Conservation (phyloP, 2,329 filamentous ascomycete species). For the Drechslerella coelobrocha region DNA sequence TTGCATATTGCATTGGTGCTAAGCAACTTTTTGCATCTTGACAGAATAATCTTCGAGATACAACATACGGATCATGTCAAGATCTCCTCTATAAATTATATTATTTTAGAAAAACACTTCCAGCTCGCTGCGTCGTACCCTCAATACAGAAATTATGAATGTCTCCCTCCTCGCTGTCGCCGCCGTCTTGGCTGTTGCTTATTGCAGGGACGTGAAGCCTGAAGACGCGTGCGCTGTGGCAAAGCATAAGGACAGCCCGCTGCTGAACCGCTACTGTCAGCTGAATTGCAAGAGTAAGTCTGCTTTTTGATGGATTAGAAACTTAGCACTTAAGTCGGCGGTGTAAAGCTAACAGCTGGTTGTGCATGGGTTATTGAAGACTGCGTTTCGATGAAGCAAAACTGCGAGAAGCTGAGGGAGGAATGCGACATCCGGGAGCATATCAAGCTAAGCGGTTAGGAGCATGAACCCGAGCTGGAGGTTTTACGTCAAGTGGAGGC, state of each 20-base stretch:
- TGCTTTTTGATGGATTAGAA: neutral
- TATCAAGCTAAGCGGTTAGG: neutral
- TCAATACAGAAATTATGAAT: no score
- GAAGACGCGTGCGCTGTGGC: neutral
- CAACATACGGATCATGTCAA: no score
- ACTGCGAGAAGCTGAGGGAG: neutral
- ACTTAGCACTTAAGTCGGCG: neutral
- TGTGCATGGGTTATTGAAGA: neutral
- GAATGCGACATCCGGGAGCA: neutral
- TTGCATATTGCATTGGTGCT: no score
- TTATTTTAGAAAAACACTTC: no score
- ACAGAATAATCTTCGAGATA: no score
- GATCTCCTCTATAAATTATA: no score
- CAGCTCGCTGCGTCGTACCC: no score
- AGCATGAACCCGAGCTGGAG: neutral
- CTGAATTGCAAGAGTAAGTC: neutral
- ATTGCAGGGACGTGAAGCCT: no score
- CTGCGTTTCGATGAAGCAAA: neutral
- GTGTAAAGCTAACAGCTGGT: neutral
- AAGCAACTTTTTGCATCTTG: no score
- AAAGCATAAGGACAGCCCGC: neutral
- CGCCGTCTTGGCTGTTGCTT: no score
- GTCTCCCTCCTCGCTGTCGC: conserved; percentile 6
- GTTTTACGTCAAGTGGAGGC: neutral
- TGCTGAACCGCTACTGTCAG: neutral